Base-by-base conservation (phyloP, 768 basidiomycete species). In the Trametes coccinea region DNA sequence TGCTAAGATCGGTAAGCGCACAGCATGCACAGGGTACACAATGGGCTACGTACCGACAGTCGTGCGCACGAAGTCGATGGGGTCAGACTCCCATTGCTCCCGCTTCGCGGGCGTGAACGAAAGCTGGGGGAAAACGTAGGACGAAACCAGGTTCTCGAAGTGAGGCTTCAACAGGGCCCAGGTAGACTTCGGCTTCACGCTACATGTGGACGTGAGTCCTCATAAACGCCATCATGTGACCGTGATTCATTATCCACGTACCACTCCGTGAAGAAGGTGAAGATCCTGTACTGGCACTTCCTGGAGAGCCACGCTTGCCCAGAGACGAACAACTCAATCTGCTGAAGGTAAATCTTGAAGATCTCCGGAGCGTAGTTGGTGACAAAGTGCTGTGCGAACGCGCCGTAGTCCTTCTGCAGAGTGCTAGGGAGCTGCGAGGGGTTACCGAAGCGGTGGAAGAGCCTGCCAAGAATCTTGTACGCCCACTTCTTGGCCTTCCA, bases 401-500 rank as follows among this genome's bases (percentile, higher is more conserved):
- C 69, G 4, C 76, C 77, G 66, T 94, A 95, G 34, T 89, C 84
- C 13, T 81, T 76, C 71, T 88, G 82, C 78, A 92, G 78, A 10
- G 88, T 78, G 54, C 79, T 82, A 0, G 93, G 92, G 29, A 95
- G 83, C 71, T 95, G 93, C 0, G 90, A 89, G 0, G 93, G 93
- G 73, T 90, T 94, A 8, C 93, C 94, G 67, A 86, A 95, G 83
- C 89, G 81, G 68, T 89, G 88, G 81, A 94, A 94, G 14, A 94
- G 77, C 27, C 87, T 79, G 39, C 90, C 89, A 7, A 96, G 78
- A 40, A 85, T 85, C n/a, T 82, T 84, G 70, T 88, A 94, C 0
- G 93, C 91, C 94, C 93, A 95, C 71, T 96, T 96, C 77, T 95
- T 95, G 8, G 89, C 83, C 71, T 88, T 89, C 90, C 92, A 93